Evolutionary conservation across 2,329 filamentous ascomycete genomes (phyloP).

Genomic region (Colletotrichum sp.): DNA sequence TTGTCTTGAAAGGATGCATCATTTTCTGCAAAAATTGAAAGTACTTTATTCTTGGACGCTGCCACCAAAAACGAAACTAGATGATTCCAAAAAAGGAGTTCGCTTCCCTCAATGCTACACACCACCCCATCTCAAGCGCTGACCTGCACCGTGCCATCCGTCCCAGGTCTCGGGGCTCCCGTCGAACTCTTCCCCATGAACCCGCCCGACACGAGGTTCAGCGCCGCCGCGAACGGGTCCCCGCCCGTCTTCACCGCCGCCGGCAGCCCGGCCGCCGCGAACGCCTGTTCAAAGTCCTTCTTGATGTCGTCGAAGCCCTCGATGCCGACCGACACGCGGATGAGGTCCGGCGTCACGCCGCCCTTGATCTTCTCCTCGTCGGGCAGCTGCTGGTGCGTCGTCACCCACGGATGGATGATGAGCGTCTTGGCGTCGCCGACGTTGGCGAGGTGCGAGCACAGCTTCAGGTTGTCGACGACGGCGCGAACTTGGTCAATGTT

Average conservation of each 20-base stretch:
- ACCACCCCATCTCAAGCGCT: not conserved
- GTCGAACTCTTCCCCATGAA: constrained; percentile 17
- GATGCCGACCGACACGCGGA: constrained; percentile 41
- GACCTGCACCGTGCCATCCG: not conserved
- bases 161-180: constrained; percentile 13
- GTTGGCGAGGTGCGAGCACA: constrained; percentile 76
- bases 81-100: not conserved
- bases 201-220: constrained; percentile 10
- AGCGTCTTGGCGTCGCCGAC: constrained; percentile 76
- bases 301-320: constrained; percentile 78
- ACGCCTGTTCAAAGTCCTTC: constrained; percentile 70
- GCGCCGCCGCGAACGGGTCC: constrained; percentile 6
- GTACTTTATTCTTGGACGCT: not conserved
- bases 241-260: constrained; percentile 2
- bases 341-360: constrained; percentile 58
- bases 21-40: not conserved
- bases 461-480: constrained; percentile 75
- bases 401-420: constrained; percentile 75
- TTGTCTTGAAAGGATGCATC: not conserved
- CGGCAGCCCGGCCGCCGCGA: constrained; percentile 6
- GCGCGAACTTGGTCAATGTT: constrained; percentile 35
- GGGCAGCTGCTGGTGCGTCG: constrained; percentile 72
- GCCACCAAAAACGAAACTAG: not conserved
- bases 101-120: not conserved
- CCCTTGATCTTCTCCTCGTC: constrained; percentile 69